Conservation (phyloP, 257 asterid genomes). For the Solanum etuberosum region DNA sequence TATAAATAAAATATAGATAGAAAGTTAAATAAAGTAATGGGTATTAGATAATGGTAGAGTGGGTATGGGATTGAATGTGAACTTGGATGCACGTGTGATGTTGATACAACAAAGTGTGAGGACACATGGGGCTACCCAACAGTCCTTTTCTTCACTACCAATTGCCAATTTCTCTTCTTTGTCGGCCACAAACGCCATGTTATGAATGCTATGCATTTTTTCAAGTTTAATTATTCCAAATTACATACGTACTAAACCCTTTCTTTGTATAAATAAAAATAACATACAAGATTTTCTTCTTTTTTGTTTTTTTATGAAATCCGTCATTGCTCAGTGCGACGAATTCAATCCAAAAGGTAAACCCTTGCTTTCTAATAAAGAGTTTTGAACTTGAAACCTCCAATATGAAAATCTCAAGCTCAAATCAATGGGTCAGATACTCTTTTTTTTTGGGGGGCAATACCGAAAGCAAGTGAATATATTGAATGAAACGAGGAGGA, state of each 20-base stretch:
- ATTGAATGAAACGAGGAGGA: too few relatives aligned
- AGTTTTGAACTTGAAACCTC: too few relatives aligned
- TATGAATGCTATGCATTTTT: not conserved
- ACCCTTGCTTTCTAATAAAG: too few relatives aligned
- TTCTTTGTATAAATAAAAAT: not conserved
- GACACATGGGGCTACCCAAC: slow-evolving; percentile 4
- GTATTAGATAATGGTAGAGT: not conserved
- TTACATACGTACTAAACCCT: not conserved
- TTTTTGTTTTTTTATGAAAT: too few relatives aligned
- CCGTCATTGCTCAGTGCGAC: not conserved
- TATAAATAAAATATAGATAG: too few relatives aligned
- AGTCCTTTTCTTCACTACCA: slow-evolving; percentile 15
- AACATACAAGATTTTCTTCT: not conserved
- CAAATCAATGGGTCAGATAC: too few relatives aligned
- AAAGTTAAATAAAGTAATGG: not conserved
- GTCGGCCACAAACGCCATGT: not conserved
- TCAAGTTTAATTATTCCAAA: not conserved
- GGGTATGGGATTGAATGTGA: not conserved
- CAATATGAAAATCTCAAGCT: too few relatives aligned
- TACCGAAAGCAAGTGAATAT: not conserved
- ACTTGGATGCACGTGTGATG: slow-evolving; percentile 25
- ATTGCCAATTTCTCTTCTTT: slow-evolving; percentile 6
- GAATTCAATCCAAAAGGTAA: too few relatives aligned
- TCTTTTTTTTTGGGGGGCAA: too few relatives aligned
- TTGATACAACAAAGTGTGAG: slow-evolving; percentile 14